Evolutionary conservation across 1,139 yeast genomes (phyloP), one percentile per base, ranked within the genome.

Genomic region (Candida tunisiensis): DNA sequence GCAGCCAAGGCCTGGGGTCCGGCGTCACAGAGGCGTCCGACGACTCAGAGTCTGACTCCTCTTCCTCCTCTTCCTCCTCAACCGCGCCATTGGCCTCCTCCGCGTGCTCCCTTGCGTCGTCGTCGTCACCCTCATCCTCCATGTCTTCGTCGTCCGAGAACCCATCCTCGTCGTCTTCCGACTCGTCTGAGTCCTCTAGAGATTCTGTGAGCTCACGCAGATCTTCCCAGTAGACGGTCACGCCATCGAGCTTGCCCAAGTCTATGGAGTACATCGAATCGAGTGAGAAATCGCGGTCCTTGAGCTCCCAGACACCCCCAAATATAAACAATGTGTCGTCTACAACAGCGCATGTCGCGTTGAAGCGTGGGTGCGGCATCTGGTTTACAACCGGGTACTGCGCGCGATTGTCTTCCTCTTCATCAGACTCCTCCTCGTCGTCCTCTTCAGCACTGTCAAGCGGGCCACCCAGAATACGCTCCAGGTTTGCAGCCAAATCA

Each of bases 1-100:
- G 95, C 34, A 88, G 62, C 93, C 94, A 85, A 15, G 95, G 94
- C 50, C 93, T 68, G 25, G 77, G 77, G 51, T 88, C 96, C 5
- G 93, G 93, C 41, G 73, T 68, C 3, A 39, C 38, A 11, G 42
- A 51, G 6, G 33, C 38, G 8, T 25, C 35, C 2, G 19, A 36
- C 16, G 33, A 36, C 9, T 30, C 39, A 11, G 38, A 48, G 35
- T 74, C 85, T 21, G 69, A 71, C 32, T 68, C 79, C 6, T 62
- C 74, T 24, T 60, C 73, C 13, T 57, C 71, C 4, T 48, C 67
- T 23, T 63, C 74, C 19, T 65, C 79, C 23, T 65, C 78, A 16
- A 63, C 77, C 18, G 64, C 75, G 16, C 66, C 73, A 24, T 62
- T 73, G 22, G 62, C 74, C 10, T 59, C 74, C 14, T 62, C 74